Evolutionary conservation across 225 moss, liverwort and hornwort genomes (phyloP).

Genomic region (Neckera pumila): DNA sequence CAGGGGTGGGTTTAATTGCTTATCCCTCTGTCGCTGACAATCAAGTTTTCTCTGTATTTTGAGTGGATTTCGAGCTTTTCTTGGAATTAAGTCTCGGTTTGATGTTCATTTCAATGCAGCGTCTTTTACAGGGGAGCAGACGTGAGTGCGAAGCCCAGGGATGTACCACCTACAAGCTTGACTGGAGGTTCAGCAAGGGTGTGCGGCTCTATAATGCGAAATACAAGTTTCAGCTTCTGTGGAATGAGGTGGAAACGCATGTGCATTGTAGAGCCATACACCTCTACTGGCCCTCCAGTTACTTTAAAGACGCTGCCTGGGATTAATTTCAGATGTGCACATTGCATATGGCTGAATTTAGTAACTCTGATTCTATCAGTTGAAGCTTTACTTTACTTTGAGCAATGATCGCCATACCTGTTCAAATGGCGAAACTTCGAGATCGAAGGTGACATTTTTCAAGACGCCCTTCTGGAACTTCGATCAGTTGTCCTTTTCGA

Average conservation of each 20-base stretch:
- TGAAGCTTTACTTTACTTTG: not conserved
- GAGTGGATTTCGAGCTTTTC: not conserved
- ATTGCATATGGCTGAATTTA: not conserved
- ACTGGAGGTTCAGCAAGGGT: slow-evolving; percentile 19
- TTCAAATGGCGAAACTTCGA: not conserved
- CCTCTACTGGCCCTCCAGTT: slow-evolving; percentile 23
- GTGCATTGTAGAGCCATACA: slow-evolving; percentile 36
- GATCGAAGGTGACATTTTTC: not conserved
- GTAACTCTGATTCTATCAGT: not conserved
- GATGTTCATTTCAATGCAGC: not conserved
- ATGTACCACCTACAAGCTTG: not conserved
- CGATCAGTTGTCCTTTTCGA: not conserved
- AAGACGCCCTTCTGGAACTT: not conserved
- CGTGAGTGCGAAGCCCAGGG: not conserved
- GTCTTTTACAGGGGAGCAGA: not conserved
- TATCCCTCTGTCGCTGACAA: not conserved
- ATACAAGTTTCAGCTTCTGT: not conserved
- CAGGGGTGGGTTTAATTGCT: not conserved
- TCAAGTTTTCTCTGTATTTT: not conserved
- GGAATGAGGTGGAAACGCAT: not conserved
- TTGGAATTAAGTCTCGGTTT: not conserved
- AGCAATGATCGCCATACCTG: not conserved
- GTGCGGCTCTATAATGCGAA: slow-evolving; percentile 34
- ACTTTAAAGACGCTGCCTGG: not conserved
- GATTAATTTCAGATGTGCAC: not conserved